Percentiles rank a stretch among this genome's conserved stretches.
phyloP scores from a whole-genome alignment of 2,329 filamentous ascomycete genomes.

The Endocalyx cinctus region DNA sequence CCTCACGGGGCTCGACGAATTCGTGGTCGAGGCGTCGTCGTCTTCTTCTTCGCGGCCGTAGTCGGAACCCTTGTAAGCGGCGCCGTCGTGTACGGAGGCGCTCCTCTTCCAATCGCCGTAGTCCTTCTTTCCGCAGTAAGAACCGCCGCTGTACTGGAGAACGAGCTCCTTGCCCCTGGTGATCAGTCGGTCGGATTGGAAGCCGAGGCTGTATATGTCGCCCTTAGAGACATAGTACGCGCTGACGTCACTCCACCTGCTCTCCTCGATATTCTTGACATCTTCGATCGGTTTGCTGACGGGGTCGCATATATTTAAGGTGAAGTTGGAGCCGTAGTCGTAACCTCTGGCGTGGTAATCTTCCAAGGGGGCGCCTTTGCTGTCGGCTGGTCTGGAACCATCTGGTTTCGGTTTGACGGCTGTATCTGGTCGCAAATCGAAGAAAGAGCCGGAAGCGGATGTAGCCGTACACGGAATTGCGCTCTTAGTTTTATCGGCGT shows the following conservation, averaged over 20 bases:
- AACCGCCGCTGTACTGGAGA: slow-evolving; percentile 72
- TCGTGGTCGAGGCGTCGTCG: slow-evolving; percentile 11
- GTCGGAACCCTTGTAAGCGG: slow-evolving; percentile 24
- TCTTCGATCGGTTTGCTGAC: slow-evolving; percentile 63
- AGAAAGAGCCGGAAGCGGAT: slow-evolving; percentile 53
- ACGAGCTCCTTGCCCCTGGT: slow-evolving; percentile 70
- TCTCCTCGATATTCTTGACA: slow-evolving; percentile 60
- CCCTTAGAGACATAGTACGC: slow-evolving; percentile 67
- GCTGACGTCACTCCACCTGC: slow-evolving; percentile 67
- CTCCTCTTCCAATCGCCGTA: slow-evolving; percentile 21
- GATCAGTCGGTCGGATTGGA: slow-evolving; percentile 47
- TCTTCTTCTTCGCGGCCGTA: slow-evolving; percentile 27
- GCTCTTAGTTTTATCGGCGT: slow-evolving; percentile 36
- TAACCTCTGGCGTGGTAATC: slow-evolving; percentile 66
- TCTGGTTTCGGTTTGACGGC: slow-evolving; percentile 39
- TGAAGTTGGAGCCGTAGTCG: slow-evolving; percentile 79
- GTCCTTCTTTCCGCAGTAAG: slow-evolving; percentile 57
- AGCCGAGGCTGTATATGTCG: slow-evolving; percentile 72
- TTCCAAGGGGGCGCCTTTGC: slow-evolving; percentile 35
- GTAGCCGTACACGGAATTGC: slow-evolving; percentile 50
- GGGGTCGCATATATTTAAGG: slow-evolving; percentile 73
- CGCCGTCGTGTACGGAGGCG: slow-evolving; percentile 32
- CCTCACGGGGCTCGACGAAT: slow-evolving; percentile 9
- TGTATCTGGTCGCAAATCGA: slow-evolving; percentile 52
- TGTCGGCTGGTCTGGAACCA: slow-evolving; percentile 35